Evolutionary conservation across 352 stramenopile species (phyloP).

Genomic region (Thalassiosira delicatula): DNA sequence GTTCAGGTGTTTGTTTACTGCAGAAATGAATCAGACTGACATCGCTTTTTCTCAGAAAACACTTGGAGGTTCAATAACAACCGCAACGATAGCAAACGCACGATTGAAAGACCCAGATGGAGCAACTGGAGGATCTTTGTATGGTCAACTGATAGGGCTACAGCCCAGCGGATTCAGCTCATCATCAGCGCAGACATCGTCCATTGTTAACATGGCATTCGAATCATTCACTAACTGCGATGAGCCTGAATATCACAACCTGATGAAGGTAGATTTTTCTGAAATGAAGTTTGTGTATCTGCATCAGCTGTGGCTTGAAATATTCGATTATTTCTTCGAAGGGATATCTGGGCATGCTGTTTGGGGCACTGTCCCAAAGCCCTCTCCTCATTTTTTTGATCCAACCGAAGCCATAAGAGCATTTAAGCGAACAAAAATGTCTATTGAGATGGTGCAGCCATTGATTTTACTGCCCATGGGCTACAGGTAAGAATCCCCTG

Average conservation of each 20-base stretch:
- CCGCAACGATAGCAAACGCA: slow-evolving; percentile 71
- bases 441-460: slow-evolving; percentile 73
- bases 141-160: slow-evolving; percentile 77
- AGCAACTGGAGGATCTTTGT: slow-evolving; percentile 65
- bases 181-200: slow-evolving; percentile 15
- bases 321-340: slow-evolving; percentile 85
- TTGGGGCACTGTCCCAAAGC: slow-evolving; percentile 64
- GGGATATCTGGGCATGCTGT: slow-evolving; percentile 80
- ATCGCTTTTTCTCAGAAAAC: slow-evolving; percentile 57
- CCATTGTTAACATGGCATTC: slow-evolving; percentile 52
- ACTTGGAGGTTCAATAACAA: slow-evolving; percentile 66
- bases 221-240: slow-evolving; percentile 44
- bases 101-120: slow-evolving; percentile 66
- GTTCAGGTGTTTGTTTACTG: slow-evolving; percentile 69
- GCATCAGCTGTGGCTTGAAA: slow-evolving; percentile 58
- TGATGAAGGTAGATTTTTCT: slow-evolving; percentile 53
- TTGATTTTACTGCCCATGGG: slow-evolving; percentile 75
- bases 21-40: slow-evolving; percentile 78
- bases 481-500: slow-evolving; percentile 51
- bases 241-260: slow-evolving; percentile 36
- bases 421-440: slow-evolving; percentile 45
- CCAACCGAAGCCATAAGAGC: slow-evolving; percentile 8
- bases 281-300: background rate
- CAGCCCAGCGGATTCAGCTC: slow-evolving; percentile 44
- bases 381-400: slow-evolving; percentile 25